phyloP scores from a whole-genome alignment of 371 early-diverging fungal genomes.

The Mucor sp. region DNA sequence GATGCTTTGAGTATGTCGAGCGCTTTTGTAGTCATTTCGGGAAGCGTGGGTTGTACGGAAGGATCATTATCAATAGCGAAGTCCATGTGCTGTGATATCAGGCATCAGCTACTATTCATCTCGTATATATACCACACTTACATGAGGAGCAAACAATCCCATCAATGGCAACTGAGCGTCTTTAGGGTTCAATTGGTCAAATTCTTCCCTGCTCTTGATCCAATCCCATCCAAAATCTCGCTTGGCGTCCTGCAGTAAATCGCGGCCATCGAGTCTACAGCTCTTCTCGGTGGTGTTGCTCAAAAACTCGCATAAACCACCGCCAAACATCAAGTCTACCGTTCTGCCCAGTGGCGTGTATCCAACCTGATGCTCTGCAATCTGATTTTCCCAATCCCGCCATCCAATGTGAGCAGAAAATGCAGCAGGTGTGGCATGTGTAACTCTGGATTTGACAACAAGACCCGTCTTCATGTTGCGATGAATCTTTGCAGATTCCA shows the following conservation, averaged over 20 bases:
- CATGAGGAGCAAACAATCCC: constrained; percentile 68
- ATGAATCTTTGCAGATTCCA: constrained; percentile 89
- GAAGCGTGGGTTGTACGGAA: constrained; percentile 65
- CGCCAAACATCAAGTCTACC: constrained; percentile 93
- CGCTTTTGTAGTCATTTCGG: constrained; percentile 76
- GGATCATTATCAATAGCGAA: constrained; percentile 81
- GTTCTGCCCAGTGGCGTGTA: constrained; percentile 76
- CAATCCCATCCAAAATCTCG: constrained; percentile 57
- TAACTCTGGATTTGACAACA: constrained; percentile 90
- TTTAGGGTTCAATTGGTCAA: constrained; percentile 52
- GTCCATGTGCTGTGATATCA: constrained; percentile 61
- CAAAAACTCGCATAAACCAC: constrained; percentile 86
- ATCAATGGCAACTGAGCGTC: constrained; percentile 68
- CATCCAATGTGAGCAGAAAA: constrained; percentile 81
- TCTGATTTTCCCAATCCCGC: constrained; percentile 80
- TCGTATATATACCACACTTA: not conserved
- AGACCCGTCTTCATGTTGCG: constrained; percentile 83
- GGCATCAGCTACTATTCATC: not conserved
- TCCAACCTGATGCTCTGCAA: constrained; percentile 91
- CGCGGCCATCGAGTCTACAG: constrained; percentile 72
- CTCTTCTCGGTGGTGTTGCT: constrained; percentile 59
- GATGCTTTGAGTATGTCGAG: constrained; percentile 56
- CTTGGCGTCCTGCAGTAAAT: constrained; percentile 60
- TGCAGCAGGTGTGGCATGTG: constrained; percentile 86
- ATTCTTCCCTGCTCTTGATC: constrained; percentile 53